A percentile compares a stretch with the other conserved stretches of the same genome.
These are phyloP conservation scores for Leccinum olivaceopallidum DNA, from an alignment of 768 basidiomycete genomes.

Conservation along the genomic window DNA sequence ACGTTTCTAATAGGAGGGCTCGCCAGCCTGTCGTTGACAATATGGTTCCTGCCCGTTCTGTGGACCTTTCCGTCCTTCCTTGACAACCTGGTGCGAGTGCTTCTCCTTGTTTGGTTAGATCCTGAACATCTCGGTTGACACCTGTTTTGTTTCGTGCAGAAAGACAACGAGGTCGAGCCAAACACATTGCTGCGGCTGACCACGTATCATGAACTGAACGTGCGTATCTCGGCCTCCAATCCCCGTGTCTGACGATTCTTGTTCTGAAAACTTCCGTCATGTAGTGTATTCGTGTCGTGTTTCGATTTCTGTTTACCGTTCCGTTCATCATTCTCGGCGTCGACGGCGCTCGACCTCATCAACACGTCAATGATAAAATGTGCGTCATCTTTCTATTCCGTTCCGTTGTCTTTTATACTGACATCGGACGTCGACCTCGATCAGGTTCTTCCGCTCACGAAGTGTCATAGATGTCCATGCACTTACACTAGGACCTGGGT, in stretches of 20 bases:
- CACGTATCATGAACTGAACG: conserved; percentile 83
- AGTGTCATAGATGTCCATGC: too few relatives aligned
- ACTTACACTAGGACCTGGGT: too few relatives aligned
- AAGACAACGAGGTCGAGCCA: conserved; percentile 60
- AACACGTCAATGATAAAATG: too few relatives aligned
- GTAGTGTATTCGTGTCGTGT: conserved; percentile 68
- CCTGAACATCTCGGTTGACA: background rate
- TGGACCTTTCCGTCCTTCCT: conserved; percentile 71
- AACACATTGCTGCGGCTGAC: conserved; percentile 69
- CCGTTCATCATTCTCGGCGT: conserved; percentile 65
- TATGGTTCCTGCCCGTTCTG: conserved; percentile 76
- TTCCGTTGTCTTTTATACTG: background rate
- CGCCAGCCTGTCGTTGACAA: conserved; percentile 66
- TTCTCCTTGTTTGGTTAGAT: background rate
- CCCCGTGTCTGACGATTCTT: background rate
- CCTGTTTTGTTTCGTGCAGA: conserved; percentile 37
- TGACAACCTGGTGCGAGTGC: conserved; percentile 47
- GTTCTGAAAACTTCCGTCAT: background rate
- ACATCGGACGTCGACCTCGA: background rate
- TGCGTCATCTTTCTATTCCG: background rate
- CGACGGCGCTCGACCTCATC: conserved; percentile 64
- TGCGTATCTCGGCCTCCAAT: conserved; percentile 38
- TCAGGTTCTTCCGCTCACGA: conserved; percentile 21
- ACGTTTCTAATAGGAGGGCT: conserved; percentile 70
- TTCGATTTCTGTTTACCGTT: conserved; percentile 70